Evolutionary conservation across 371 early-diverging fungal genomes (phyloP).

Genomic region (Capillidium rhysosporum): DNA sequence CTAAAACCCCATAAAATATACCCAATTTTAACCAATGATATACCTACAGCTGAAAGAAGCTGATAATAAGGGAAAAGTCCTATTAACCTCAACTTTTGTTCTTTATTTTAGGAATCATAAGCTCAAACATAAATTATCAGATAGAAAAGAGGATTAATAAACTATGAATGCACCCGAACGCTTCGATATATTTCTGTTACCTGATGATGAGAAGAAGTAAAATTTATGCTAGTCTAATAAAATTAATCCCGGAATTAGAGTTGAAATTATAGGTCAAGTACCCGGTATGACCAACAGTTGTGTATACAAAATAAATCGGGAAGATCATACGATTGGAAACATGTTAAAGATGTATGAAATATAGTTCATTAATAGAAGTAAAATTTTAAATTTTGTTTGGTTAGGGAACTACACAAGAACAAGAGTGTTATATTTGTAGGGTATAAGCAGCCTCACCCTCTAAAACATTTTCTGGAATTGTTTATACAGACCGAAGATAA

Average conservation of each 20-base stretch:
- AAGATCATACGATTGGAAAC: constrained; percentile 96
- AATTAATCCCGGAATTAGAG: constrained; percentile 56
- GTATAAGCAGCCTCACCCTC: constrained; percentile 94
- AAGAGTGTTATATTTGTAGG: constrained; percentile 90
- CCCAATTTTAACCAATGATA: too few species aligned
- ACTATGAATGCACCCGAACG: constrained; percentile 77
- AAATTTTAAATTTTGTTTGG: not conserved
- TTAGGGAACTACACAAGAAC: constrained; percentile 75
- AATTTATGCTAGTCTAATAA: not conserved
- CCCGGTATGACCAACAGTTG: constrained; percentile 8
- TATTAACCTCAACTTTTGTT: too few species aligned
- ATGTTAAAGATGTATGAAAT: constrained; percentile 57
- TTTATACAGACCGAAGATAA: constrained; percentile 81
- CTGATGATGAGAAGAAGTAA: constrained; percentile 76
- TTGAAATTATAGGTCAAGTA: constrained; percentile 85
- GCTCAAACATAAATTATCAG: too few species aligned
- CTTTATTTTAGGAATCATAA: too few species aligned
- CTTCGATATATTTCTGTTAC: constrained; percentile 72
- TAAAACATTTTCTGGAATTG: constrained; percentile 75
- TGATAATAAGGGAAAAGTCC: too few species aligned
- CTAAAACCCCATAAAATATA: too few species aligned
- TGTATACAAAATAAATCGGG: constrained; percentile 44
- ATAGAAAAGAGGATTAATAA: too few species aligned
- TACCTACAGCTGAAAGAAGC: too few species aligned
- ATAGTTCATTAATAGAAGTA: not conserved